phyloP scores from a whole-genome alignment of 1,284 basidiomycete species.

The Ustilago cynodontis region DNA sequence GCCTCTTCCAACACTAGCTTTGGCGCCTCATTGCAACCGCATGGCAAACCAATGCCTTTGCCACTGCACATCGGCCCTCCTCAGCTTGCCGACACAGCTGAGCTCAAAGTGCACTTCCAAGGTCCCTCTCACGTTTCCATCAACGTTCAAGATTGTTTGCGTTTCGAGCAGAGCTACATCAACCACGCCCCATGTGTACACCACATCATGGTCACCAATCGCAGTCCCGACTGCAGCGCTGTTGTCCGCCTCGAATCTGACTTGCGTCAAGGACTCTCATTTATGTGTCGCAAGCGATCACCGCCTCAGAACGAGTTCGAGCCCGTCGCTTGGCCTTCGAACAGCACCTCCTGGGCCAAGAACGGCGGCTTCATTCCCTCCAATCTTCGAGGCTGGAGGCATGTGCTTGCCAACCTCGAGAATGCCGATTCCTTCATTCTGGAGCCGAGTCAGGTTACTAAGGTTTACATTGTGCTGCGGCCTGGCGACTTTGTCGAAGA shows the following conservation, averaged over 20 bases:
- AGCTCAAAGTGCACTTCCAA: slow-evolving; percentile 33
- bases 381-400: slow-evolving; percentile 62
- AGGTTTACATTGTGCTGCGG: slow-evolving; percentile 59
- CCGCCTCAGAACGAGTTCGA: slow-evolving; percentile 45
- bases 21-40: slow-evolving; percentile 23
- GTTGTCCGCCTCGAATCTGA: slow-evolving; percentile 58
- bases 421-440: slow-evolving; percentile 57
- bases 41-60: slow-evolving; percentile 14
- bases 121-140: slow-evolving; percentile 41
- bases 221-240: slow-evolving; percentile 34
- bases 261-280: slow-evolving; percentile 54
- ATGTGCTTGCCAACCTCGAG: slow-evolving; percentile 64
- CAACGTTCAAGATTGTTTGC: slow-evolving; percentile 37
- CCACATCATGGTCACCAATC: slow-evolving; percentile 50
- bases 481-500: slow-evolving; percentile 53
- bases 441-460: slow-evolving; percentile 47
- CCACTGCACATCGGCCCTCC: slow-evolving; percentile 32
- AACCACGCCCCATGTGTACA: slow-evolving; percentile 63
- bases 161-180: slow-evolving; percentile 59
- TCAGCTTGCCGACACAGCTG: slow-evolving; percentile 33
- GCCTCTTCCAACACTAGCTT: slow-evolving; percentile 45
- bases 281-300: slow-evolving; percentile 58
- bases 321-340: slow-evolving; percentile 56
- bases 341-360: slow-evolving; percentile 60
- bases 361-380: slow-evolving; percentile 60